Evolutionary conservation across 2,329 filamentous ascomycete species (phyloP), one percentile per base, ranked within the genome.

Genomic region (Plectosphaerella sp.): DNA sequence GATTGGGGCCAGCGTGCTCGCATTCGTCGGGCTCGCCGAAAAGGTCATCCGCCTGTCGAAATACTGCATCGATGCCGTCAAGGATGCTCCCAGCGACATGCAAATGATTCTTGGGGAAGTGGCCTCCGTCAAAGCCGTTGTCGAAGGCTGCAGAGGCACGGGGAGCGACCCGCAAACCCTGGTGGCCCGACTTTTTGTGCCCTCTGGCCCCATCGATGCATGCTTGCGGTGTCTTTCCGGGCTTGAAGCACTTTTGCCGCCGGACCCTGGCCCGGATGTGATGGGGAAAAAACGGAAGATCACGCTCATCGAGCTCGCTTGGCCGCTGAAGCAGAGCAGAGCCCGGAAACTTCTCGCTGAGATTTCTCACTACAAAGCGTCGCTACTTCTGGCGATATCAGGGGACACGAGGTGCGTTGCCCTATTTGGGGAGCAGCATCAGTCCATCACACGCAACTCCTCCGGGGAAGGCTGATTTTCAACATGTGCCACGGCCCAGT

Each of bases 51-150:
- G 50, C 16, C n/a, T 50, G 2, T 54, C 54, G 50, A 56, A 50
- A n/a, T 52, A 54, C 20, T 54, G 54, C 25, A 52, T 58, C 12
- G 56, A 53, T 14, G 45, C 52, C 5, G 28, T 56, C 48, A 54
- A 58, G 22, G 52, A 58, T 45, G 56, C 56, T 10, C 56, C 56
- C 8, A 54, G 41, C 11, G 56, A 56, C 24, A 54, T 58, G 45
- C 49, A 52, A 18, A 56, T 58, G 45, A 58, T 58, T 25, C 12
- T 52, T 11, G 52, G 56, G 20, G 54, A 58, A 18, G 52, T 51
- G 1, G 49, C 47, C 8, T 56, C 52, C 1, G 35, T 56, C 8
- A 49, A 49, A 35, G 52, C 56, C 35, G 56, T 58, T 18, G 41
- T 58, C 7, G 50, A 56, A 3, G 16, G 37, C 16, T 41, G 37